phyloP scores from a whole-genome alignment of 1,284 basidiomycete species.

The Coniophora puteana region DNA sequence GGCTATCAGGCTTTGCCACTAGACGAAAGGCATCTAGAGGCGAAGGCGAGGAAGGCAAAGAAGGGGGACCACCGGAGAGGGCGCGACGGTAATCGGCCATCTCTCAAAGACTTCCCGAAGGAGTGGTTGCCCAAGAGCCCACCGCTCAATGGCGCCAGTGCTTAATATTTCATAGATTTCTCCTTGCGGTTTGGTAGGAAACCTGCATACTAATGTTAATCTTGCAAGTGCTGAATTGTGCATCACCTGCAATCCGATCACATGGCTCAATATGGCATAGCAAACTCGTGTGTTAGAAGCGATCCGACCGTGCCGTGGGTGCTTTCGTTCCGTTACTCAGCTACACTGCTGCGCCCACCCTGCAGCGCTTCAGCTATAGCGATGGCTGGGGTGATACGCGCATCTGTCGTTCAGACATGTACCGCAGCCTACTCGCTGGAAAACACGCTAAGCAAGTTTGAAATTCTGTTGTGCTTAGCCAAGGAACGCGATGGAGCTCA shows the following conservation, averaged over 20 bases:
- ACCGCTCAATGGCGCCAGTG: too few relatives aligned
- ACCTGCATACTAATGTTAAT: not conserved
- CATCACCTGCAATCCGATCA: too few relatives aligned
- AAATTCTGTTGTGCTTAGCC: slow-evolving; percentile 45
- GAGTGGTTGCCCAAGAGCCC: slow-evolving; percentile 64
- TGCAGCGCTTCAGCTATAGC: too few relatives aligned
- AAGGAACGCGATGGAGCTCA: slow-evolving; percentile 49
- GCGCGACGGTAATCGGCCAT: slow-evolving; percentile 53
- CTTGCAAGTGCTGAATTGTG: not conserved
- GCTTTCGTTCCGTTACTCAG: too few relatives aligned
- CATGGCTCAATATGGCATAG: too few relatives aligned
- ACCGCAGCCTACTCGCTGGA: slow-evolving; percentile 50
- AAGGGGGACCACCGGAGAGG: slow-evolving; percentile 63
- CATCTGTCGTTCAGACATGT: slow-evolving; percentile 55
- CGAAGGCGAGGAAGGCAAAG: slow-evolving; percentile 65
- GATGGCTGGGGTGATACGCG: slow-evolving; percentile 29
- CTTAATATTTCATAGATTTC: not conserved
- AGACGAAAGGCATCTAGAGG: slow-evolving; percentile 75
- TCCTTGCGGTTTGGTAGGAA: too few relatives aligned
- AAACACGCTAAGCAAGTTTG: slow-evolving; percentile 56
- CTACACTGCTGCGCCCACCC: too few relatives aligned
- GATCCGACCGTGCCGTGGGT: too few relatives aligned
- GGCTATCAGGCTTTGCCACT: slow-evolving; percentile 60
- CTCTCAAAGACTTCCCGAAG: slow-evolving; percentile 74
- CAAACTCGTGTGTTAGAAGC: too few relatives aligned